Evolutionary conservation across 306 rosid genomes (phyloP).

Genomic region (Crotalaria pallida): DNA sequence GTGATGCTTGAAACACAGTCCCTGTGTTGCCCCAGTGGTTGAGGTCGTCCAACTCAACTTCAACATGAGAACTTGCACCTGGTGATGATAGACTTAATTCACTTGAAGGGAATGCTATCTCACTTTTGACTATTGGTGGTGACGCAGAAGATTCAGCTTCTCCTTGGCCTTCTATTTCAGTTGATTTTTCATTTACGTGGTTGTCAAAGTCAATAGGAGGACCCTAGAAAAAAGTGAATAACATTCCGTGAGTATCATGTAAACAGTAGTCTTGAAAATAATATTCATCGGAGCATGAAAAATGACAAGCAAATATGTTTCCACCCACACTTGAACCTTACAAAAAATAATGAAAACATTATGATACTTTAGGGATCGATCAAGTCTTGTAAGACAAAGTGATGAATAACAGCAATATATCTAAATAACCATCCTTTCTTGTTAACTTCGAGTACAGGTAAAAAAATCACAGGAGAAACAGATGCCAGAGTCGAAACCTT

Average conservation of each 20-base stretch:
- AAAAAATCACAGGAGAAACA: constrained; percentile 16
- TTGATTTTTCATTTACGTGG: constrained; percentile 40
- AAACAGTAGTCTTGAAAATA: constrained; percentile 18
- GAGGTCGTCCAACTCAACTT: constrained; percentile 53
- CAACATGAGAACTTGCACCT: constrained; percentile 49
- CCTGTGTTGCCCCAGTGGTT: constrained; percentile 43
- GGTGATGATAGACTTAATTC: constrained; percentile 62
- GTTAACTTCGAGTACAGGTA: neutral
- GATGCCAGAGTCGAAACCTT: neutral
- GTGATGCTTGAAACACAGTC: constrained; percentile 57
- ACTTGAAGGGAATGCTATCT: constrained; percentile 52
- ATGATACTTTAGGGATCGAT: neutral
- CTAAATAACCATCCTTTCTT: constrained; percentile 13
- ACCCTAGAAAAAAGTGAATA: constrained; percentile 56
- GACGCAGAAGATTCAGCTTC: constrained; percentile 44
- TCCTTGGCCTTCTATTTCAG: constrained; percentile 51
- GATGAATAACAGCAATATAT: neutral
- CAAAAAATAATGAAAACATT: neutral
- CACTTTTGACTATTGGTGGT: constrained; percentile 53
- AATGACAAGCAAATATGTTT: constrained; percentile 11
- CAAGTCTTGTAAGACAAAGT: neutral
- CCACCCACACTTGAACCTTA: neutral
- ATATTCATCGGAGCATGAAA: constrained; percentile 2
- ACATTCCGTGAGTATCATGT: constrained; percentile 31
- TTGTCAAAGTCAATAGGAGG: constrained; percentile 47